A percentile compares a stretch with the other conserved stretches of the same genome.
phyloP scores from a whole-genome alignment of 305 asterid species.

The Stenogyne calaminthoides region DNA sequence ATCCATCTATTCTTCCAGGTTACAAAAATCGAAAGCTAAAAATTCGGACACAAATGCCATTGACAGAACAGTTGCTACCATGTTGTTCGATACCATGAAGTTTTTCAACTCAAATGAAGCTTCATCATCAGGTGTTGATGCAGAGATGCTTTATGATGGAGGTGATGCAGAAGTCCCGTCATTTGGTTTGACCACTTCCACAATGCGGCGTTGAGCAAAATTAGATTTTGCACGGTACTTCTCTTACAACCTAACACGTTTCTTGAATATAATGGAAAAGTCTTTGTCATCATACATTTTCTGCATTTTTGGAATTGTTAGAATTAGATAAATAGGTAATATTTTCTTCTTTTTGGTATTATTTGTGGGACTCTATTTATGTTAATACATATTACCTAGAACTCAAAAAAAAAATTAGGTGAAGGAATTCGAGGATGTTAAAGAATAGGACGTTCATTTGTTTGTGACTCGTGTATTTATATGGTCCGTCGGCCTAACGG shows the following conservation, averaged over 20 bases:
- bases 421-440: background rate
- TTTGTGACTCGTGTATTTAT: background rate
- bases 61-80: constrained; percentile 52
- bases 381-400: background rate
- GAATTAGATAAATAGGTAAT: background rate
- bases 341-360: background rate
- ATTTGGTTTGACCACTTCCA: constrained; percentile 7
- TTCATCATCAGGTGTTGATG: constrained; percentile 12
- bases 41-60: constrained; percentile 33
- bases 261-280: background rate
- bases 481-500: background rate
- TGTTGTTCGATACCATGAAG: constrained; percentile 40
- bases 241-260: background rate
- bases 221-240: no score
- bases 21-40: constrained; percentile 20
- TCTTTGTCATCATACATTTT: background rate
- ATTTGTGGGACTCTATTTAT: constrained; percentile 2
- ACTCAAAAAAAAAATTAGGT: background rate
- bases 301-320: background rate
- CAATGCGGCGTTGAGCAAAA: background rate
- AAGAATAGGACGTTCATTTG: background rate
- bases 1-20: constrained; percentile 32
- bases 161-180: constrained; percentile 42
- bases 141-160: background rate
- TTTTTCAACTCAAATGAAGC: constrained; percentile 16